Conservation (phyloP, 306 rosid genomes). For the Inga oerstediana region DNA sequence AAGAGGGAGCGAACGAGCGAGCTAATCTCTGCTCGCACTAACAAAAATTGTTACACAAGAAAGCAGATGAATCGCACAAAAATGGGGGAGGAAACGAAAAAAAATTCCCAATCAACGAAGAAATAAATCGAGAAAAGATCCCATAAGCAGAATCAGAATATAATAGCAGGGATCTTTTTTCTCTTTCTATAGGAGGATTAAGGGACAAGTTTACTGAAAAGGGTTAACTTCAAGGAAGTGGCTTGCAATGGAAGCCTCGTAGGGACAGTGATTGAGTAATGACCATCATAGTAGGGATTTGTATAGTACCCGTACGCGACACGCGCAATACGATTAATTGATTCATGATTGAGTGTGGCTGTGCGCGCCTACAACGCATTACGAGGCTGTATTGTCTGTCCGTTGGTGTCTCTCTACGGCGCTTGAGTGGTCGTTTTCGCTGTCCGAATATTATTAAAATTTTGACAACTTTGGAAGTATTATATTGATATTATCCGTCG, state of each 20-base stretch:
- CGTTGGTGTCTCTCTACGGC: not conserved
- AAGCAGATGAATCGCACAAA: not conserved
- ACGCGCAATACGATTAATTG: not conserved
- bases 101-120: not conserved
- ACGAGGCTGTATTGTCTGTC: not conserved
- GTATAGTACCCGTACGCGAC: conserved; percentile 9
- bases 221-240: conserved; percentile 7
- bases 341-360: not conserved
- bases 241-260: not conserved
- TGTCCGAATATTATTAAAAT: not conserved
- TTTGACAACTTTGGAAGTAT: not conserved
- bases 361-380: not conserved
- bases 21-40: not conserved
- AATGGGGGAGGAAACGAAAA: not conserved
- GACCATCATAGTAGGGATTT: not conserved
- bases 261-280: not conserved
- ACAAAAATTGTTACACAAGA: not conserved
- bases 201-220: conserved; percentile 24
- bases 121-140: not conserved
- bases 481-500: not conserved
- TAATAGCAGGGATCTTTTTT: not conserved
- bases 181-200: not conserved
- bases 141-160: not conserved
- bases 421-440: not conserved
- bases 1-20: not conserved